These are phyloP conservation scores for Carex arenaria DNA, from an alignment of 202 grass and related monocot species.

Conservation along the genomic window DNA sequence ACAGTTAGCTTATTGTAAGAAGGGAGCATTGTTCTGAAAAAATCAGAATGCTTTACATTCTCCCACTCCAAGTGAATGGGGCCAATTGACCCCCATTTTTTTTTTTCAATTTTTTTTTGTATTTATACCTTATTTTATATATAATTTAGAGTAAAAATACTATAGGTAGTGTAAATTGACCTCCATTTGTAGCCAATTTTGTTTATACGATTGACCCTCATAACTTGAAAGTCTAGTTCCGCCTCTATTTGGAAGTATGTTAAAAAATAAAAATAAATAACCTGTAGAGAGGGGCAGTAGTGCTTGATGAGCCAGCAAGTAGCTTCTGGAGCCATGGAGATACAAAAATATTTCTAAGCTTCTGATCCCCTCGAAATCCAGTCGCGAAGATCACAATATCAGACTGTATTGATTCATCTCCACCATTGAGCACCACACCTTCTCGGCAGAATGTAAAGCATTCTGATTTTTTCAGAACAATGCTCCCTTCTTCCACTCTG, in stretches of 20 bases:
- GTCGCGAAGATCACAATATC: constrained; percentile 82
- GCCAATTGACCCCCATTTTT: no score
- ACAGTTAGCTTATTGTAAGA: no score
- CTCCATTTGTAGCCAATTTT: no score
- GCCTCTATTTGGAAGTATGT: not conserved
- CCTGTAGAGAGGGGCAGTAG: constrained; percentile 72
- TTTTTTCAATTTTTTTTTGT: no score
- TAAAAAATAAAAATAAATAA: not conserved
- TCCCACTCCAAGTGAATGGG: no score
- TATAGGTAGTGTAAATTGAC: no score
- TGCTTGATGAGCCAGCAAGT: constrained; percentile 49
- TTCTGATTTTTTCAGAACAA: constrained; percentile 69
- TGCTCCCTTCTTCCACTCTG: constrained; percentile 68
- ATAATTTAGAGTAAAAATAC: no score
- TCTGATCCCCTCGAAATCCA: constrained; percentile 88
- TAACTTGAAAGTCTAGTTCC: no score
- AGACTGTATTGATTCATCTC: constrained; percentile 41
- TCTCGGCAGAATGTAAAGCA: constrained; percentile 54
- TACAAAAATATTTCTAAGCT: constrained; percentile 74
- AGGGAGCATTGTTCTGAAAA: no score
- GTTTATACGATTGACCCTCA: no score
- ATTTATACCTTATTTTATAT: no score
- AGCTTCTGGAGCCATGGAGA: constrained; percentile 54
- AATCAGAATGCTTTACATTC: no score
- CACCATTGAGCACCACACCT: constrained; percentile 49